These are phyloP conservation scores for Alternaria sp. DNA, from an alignment of 2,329 filamentous ascomycete genomes.

Conservation along the genomic window DNA sequence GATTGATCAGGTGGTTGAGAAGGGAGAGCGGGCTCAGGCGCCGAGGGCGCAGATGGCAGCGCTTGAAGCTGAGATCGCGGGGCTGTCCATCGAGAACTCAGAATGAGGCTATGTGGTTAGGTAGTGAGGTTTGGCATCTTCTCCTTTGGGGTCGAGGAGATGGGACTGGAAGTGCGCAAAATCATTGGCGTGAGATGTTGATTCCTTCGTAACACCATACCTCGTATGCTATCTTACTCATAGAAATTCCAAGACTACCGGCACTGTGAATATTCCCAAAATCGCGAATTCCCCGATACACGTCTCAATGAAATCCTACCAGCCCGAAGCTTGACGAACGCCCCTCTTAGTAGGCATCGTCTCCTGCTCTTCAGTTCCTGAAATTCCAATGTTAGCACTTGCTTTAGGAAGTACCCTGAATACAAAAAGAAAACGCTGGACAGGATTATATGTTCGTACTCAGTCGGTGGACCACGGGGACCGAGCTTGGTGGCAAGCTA, in stretches of 20 bases:
- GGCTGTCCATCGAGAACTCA: neutral
- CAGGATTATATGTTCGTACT: slow-evolving; percentile 44
- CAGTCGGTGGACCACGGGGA: slow-evolving; percentile 74
- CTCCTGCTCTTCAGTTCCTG: slow-evolving; percentile 20
- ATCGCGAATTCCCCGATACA: neutral
- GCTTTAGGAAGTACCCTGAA: neutral
- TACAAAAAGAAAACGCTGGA: slow-evolving; percentile 15
- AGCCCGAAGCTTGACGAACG: slow-evolving; percentile 9
- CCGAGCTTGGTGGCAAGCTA: slow-evolving; percentile 81
- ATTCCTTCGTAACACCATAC: neutral
- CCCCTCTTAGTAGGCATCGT: slow-evolving; percentile 10
- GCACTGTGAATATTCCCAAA: neutral
- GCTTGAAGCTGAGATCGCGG: neutral
- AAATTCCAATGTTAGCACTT: slow-evolving; percentile 13
- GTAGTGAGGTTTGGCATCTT: neutral
- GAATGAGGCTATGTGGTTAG: neutral
- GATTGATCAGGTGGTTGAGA: neutral
- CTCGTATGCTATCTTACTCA: neutral
- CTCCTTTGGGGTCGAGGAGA: neutral
- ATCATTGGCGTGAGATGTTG: neutral
- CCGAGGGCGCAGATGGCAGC: neutral
- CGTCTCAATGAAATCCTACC: neutral
- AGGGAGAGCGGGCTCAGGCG: neutral
- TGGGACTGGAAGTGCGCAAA: neutral
- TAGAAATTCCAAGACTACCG: neutral